Conservation (phyloP, 1,139 yeast genomes). For the Geotrichum klebahnii region DNA sequence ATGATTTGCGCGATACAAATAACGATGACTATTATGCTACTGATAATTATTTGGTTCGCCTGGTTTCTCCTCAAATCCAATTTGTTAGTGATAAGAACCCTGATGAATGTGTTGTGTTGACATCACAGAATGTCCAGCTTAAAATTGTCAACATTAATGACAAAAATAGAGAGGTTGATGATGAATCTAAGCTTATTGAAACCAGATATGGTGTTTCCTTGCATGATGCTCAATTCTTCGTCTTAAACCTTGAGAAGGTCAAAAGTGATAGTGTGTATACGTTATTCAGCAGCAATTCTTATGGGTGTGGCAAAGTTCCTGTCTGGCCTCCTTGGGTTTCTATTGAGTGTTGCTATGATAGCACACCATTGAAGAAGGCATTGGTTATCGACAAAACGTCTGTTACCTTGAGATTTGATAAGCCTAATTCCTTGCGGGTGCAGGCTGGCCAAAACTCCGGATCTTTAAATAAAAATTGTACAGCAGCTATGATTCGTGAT, state of each 20-base stretch:
- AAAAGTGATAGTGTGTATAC: slow-evolving; percentile 44
- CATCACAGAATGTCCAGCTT: slow-evolving; percentile 68
- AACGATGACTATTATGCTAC: slow-evolving; percentile 44
- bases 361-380: slow-evolving; percentile 51
- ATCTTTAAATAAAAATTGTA: slow-evolving; percentile 15
- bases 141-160: slow-evolving; percentile 59
- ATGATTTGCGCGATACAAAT: slow-evolving; percentile 11
- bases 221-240: slow-evolving; percentile 67
- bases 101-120: slow-evolving; percentile 59
- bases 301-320: slow-evolving; percentile 39
- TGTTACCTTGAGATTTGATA: slow-evolving; percentile 56
- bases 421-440: slow-evolving; percentile 62
- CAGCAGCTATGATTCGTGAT: slow-evolving; percentile 31
- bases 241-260: slow-evolving; percentile 51
- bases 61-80: slow-evolving; percentile 84
- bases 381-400: slow-evolving; percentile 63
- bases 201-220: slow-evolving; percentile 65
- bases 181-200: slow-evolving; percentile 55
- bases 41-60: slow-evolving; percentile 64
- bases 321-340: slow-evolving; percentile 82
- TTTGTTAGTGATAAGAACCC: slow-evolving; percentile 63
- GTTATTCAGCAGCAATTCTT: slow-evolving; percentile 41
- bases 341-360: slow-evolving; percentile 68
- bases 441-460: slow-evolving; percentile 21
- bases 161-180: slow-evolving; percentile 47